Percentiles rank a stretch among this genome's conserved stretches.
Evolutionary conservation across 805 yeast genomes (phyloP).

Genomic region (Zygosaccharomyces bisporus): DNA sequence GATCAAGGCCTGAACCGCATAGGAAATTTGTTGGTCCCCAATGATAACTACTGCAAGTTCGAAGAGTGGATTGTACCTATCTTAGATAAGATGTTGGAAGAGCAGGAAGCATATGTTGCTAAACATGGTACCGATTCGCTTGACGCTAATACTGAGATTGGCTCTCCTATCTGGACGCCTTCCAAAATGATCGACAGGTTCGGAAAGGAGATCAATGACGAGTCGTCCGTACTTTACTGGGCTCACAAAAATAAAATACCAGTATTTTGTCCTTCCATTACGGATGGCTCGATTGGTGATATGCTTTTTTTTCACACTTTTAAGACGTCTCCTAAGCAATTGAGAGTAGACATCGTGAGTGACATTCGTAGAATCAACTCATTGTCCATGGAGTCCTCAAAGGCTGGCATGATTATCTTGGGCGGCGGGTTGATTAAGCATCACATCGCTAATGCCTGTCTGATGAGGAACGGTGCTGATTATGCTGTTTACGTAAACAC

Average conservation of each 20-base stretch:
- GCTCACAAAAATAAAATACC: slow-evolving; percentile 97
- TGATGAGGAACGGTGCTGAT: slow-evolving; percentile 99
- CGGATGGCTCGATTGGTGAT: slow-evolving; percentile 98
- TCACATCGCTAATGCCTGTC: slow-evolving; percentile 95
- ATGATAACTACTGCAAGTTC: slow-evolving; percentile 94
- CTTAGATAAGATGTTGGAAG: slow-evolving; percentile 79
- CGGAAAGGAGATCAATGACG: slow-evolving; percentile 94
- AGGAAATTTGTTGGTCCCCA: slow-evolving; percentile 94
- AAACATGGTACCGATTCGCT: slow-evolving; percentile 50
- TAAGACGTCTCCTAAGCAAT: slow-evolving; percentile 84
- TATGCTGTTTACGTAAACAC: slow-evolving; percentile 96
- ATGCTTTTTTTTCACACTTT: slow-evolving; percentile 98
- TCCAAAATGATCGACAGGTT: slow-evolving; percentile 86
- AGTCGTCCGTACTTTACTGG: slow-evolving; percentile 92
- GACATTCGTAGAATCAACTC: slow-evolving; percentile 91
- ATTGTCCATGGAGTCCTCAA: slow-evolving; percentile 89
- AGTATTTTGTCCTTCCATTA: slow-evolving; percentile 92
- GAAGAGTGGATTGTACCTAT: slow-evolving; percentile 99
- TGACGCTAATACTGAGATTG: slow-evolving; percentile 48
- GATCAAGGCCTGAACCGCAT: slow-evolving; percentile 97
- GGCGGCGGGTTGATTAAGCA: slow-evolving; percentile 98
- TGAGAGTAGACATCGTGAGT: slow-evolving; percentile 87
- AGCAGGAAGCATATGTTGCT: slow-evolving; percentile 68
- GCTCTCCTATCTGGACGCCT: slow-evolving; percentile 81
- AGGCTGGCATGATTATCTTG: slow-evolving; percentile 91